Percentiles rank a stretch among this genome's conserved stretches.
These are phyloP conservation scores for Rhazya stricta DNA, from an alignment of 257 asterid genomes.

Conservation along the genomic window DNA sequence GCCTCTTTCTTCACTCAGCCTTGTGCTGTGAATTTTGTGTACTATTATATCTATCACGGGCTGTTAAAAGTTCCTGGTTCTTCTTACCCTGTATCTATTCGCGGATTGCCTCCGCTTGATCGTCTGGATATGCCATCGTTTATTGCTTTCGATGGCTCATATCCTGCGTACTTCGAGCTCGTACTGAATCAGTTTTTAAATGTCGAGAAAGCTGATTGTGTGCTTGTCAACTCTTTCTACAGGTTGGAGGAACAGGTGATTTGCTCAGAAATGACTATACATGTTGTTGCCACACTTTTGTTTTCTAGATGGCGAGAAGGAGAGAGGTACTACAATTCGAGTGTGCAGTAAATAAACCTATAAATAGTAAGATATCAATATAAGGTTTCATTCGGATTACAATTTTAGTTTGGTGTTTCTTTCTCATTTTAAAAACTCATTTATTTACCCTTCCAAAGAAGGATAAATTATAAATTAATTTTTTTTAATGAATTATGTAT, in stretches of 20 bases:
- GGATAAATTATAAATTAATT: too few relatives aligned
- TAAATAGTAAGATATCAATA: too few relatives aligned
- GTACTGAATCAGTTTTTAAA: conserved; percentile 49
- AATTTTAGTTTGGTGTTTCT: too few relatives aligned
- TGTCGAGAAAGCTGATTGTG: conserved; percentile 63
- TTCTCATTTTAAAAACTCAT: too few relatives aligned
- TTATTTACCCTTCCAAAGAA: too few relatives aligned
- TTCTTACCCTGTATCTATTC: conserved; percentile 42
- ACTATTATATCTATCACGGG: conserved; percentile 47
- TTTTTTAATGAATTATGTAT: too few relatives aligned
- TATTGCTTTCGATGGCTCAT: conserved; percentile 47
- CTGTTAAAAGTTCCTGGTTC: conserved; percentile 40
- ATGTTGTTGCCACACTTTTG: too few relatives aligned
- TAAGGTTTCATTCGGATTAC: too few relatives aligned
- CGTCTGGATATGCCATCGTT: conserved; percentile 62
- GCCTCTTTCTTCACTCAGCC: conserved; percentile 71
- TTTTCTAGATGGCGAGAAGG: too few relatives aligned
- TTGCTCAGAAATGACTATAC: neutral
- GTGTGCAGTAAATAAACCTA: too few relatives aligned
- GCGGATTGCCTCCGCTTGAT: conserved; percentile 61
- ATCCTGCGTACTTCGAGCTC: conserved; percentile 61
- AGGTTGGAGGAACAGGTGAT: conserved; percentile 55
- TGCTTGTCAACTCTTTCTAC: conserved; percentile 61
- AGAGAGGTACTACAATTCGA: too few relatives aligned
- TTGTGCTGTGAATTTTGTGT: conserved; percentile 60